Evolutionary conservation across 805 yeast species (phyloP).

Genomic region (Pichia occidentalis): DNA sequence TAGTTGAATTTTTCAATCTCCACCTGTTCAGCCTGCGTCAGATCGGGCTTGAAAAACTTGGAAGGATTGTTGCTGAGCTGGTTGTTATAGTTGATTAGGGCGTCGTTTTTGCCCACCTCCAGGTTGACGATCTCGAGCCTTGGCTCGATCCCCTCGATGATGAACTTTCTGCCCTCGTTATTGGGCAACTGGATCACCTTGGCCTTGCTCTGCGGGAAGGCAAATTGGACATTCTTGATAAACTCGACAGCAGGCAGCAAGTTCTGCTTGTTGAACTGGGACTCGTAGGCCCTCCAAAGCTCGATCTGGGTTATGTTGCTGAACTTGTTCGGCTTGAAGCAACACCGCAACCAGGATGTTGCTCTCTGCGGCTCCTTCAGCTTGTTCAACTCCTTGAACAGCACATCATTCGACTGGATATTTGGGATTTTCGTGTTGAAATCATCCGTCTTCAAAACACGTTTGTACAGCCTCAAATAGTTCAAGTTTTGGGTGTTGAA

Average conservation of each 20-base stretch:
- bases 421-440: conserved; percentile 12
- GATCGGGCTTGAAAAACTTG: conserved; percentile 13
- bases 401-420: conserved; percentile 26
- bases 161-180: conserved; percentile 64
- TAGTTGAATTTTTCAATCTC: conserved; percentile 29
- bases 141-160: conserved; percentile 92
- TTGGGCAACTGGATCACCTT: conserved; percentile 74
- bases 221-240: conserved; percentile 86
- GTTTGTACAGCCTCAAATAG: conserved; percentile 38
- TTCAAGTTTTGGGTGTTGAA: conserved; percentile 29
- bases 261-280: conserved; percentile 65
- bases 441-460: conserved; percentile 36
- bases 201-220: conserved; percentile 84
- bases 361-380: conserved; percentile 86
- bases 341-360: conserved; percentile 88
- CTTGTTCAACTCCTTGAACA: conserved; percentile 53
- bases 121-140: conserved; percentile 51
- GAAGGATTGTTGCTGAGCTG: conserved; percentile 11
- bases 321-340: conserved; percentile 68
- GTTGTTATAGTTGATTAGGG: conserved; percentile 18
- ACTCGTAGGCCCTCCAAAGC: conserved; percentile 91
- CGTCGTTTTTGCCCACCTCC: conserved; percentile 39
- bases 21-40: conserved; percentile 24
- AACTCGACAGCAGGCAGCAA: conserved; percentile 93
- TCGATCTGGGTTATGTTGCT: conserved; percentile 94